These are phyloP conservation scores for Agaricus blazei DNA, from an alignment of 768 basidiomycete species.

Conservation along the genomic window DNA sequence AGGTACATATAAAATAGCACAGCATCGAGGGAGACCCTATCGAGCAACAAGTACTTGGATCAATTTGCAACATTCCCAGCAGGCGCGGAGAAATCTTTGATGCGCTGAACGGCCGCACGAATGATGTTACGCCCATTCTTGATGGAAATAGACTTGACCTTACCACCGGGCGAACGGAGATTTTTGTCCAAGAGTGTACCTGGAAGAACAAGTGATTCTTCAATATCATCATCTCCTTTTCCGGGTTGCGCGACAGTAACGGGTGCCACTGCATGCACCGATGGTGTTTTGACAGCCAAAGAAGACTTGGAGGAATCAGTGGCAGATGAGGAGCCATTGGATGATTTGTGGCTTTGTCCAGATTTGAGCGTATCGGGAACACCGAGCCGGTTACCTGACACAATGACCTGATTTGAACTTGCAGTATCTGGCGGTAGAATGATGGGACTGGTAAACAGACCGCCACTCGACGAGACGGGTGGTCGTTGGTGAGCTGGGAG, in stretches of 20 bases:
- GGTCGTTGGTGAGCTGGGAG: background rate
- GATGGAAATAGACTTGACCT: slow-evolving; percentile 12
- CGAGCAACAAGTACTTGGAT: slow-evolving; percentile 6
- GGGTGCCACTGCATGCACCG: slow-evolving; percentile 34
- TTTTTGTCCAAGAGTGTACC: slow-evolving; percentile 2
- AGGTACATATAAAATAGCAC: background rate
- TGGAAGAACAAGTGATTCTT: slow-evolving; percentile 17
- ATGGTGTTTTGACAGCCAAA: slow-evolving; percentile 34
- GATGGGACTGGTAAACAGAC: background rate
- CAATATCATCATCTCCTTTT: slow-evolving; percentile 31
- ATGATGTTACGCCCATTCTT: slow-evolving; percentile 27
- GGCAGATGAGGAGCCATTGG: slow-evolving; percentile 13
- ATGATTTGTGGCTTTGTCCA: background rate
- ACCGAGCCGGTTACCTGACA: background rate
- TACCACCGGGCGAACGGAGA: slow-evolving; percentile 1
- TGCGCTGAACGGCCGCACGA: slow-evolving; percentile 32
- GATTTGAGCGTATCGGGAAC: background rate
- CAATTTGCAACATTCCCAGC: background rate
- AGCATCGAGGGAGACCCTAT: background rate
- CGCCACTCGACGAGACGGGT: background rate
- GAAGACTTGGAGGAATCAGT: slow-evolving; percentile 7
- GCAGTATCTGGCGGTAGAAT: background rate
- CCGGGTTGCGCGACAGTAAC: slow-evolving; percentile 36
- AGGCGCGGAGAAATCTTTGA: slow-evolving; percentile 27
- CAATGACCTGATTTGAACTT: background rate